Evolutionary conservation across 306 rosid species (phyloP), one percentile per base, ranked within the genome.

Genomic region (Cucurbita maxima): DNA sequence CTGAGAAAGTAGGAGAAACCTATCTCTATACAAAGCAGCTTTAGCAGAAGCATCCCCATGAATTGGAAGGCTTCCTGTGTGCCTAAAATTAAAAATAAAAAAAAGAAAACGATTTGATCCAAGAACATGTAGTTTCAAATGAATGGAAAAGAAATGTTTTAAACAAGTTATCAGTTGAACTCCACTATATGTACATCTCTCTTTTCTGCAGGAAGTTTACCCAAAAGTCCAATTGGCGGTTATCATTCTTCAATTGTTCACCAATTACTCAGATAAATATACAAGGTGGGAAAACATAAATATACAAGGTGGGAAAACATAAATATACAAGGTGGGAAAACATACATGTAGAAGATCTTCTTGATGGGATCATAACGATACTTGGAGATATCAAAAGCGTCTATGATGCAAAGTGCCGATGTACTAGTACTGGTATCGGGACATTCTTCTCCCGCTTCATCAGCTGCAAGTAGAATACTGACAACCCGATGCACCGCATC

Each of bases 21-120:
- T 86, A 75, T 94, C 92, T 86, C 85, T 80, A 75, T 94, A 89
- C 50, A 94, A 73, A 53, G 88, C 79, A 3, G 88, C 77, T 79
- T 91, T 91, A 1, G 96, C 87, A 30, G 92, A 79, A 55, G 96
- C 92, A 3, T 94, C 96, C 7, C 98, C 97, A 43, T 89, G 95
- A 68, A 86, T 78, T 37, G 92, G 85, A 76, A 87, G 82, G 73
- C 75, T 82, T 53, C 83, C 89, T 3, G 88, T 74, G 55, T 83
- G 79, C 84, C 99, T 94, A 77, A 40, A 79, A 75, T 54, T 30
- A 58, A 78, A 78, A 68, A 75, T 22, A 79, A 75, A 54, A 43
- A 47, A 79, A 79, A 63, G 37, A 75, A 79, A 62, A 15, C 58
- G 66, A 45, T 1, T 4, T 16, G 13, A 40, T 62, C 41, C 68